Evolutionary conservation across 257 asterid genomes (phyloP), one percentile per base, ranked within the genome.

Genomic region (Gardenia jasminoides): DNA sequence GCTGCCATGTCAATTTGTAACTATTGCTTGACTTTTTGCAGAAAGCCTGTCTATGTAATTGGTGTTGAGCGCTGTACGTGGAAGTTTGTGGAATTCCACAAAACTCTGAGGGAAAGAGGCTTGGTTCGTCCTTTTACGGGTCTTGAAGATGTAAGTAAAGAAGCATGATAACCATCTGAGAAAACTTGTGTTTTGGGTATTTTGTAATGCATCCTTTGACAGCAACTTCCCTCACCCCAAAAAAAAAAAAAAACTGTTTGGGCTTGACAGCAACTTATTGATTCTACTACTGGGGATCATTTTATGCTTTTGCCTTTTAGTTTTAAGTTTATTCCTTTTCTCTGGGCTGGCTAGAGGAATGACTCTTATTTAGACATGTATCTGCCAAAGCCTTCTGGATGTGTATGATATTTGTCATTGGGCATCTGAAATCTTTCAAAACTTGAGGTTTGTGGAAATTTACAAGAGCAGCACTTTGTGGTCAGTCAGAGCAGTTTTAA

Each of bases 71-170:
- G 88, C 62, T 93, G 99, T 80, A 92, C 89, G 1, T 92, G 97
- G 98, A 95, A 95, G 86, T 84, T 93, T 71, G 84, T 83, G 80
- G 98, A 93, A 54, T 95, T 93, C 87, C 99, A 96, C 81, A 87
- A 87, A 86, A 88, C 82, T 80, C 87, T 96, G 75, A 85, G 95
- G 62, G 97, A 94, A 83, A 87, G 86, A 66, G 99, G 99, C 64
- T 74, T 93, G 46, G 97, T 94, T 82, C 90, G 94, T 79, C 97
- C 97, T 15, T 96, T 96, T 82, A 96, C 99, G 20, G 99, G 99
- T 81, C 89, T 93, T 78, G 98, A 93, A 86, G 98, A 93, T 90
- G 99, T 96, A 90, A 91, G 99, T 88, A 70, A 11, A 36, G 66
- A 12, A 58, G 7, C 39, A 5, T 58, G 44, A 31, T 30, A 62